Evolutionary conservation across 192 early-diverging fungal genomes (phyloP).

Genomic region (Gigaspora rosea): DNA sequence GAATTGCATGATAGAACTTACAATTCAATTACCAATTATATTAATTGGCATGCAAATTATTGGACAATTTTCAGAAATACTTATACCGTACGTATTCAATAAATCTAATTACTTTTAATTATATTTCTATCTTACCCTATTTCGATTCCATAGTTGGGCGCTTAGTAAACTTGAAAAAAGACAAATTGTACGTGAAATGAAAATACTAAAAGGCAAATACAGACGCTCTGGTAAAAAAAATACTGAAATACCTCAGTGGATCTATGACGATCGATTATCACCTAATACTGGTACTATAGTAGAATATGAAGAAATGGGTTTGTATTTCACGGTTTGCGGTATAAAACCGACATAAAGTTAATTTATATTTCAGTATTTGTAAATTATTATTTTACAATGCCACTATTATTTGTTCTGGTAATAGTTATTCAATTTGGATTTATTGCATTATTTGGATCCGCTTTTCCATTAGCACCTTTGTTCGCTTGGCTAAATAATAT

Average conservation of each 20-base stretch:
- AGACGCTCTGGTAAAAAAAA: neutral
- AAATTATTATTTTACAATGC: neutral
- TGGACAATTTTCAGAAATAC: conserved; percentile 48
- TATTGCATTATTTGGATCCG: conserved; percentile 63
- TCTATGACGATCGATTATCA: conserved; percentile 42
- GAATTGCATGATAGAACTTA: conserved; percentile 57
- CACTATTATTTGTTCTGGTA: neutral
- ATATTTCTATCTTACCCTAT: neutral
- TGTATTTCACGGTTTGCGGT: neutral
- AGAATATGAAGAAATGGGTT: conserved; percentile 46
- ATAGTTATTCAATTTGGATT: conserved; percentile 68
- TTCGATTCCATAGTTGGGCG: neutral
- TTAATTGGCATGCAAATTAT: conserved; percentile 61
- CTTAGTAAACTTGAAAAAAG: neutral
- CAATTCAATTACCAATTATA: conserved; percentile 61
- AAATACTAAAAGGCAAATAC: neutral
- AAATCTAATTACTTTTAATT: neutral
- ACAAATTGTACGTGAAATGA: neutral
- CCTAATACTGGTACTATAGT: neutral
- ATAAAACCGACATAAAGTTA: neutral
- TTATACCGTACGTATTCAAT: conserved; percentile 43
- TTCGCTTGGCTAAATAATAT: conserved; percentile 64
- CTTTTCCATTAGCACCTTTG: conserved; percentile 70
- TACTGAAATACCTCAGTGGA: conserved; percentile 46
- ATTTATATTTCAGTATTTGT: no score